phyloP scores from a whole-genome alignment of 192 early-diverging fungal genomes.

The Funneliformis mosseae region DNA sequence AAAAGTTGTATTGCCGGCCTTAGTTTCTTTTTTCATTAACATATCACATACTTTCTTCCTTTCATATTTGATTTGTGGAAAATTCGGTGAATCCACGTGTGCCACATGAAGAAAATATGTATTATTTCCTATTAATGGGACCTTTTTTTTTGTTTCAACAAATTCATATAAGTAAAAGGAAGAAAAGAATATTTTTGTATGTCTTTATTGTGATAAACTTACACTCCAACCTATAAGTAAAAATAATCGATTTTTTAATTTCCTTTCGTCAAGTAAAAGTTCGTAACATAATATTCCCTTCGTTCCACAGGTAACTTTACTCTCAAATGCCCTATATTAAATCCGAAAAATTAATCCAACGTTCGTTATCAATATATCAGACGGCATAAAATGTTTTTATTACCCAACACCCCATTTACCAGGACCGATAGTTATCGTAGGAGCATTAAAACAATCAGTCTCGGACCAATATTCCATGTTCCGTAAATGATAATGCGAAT shows the following conservation, averaged over 20 bases:
- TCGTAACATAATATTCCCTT: constrained; percentile 5
- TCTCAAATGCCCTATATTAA: constrained; percentile 10
- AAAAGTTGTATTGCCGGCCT: background rate
- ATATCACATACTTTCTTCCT: background rate
- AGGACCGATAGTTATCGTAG: constrained; percentile 1
- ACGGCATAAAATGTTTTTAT: background rate
- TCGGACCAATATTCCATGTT: constrained; percentile 24
- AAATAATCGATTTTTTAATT: constrained; percentile 6
- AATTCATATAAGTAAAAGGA: background rate
- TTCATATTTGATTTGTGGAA: background rate
- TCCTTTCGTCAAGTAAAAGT: background rate
- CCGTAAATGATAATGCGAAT: background rate
- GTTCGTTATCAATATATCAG: no score
- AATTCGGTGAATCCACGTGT: background rate
- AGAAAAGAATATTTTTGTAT: background rate
- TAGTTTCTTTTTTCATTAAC: background rate
- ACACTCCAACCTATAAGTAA: constrained; percentile 18
- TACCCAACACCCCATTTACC: constrained; percentile 24
- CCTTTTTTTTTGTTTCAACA: background rate
- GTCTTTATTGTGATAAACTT: background rate
- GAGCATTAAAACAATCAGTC: constrained; percentile 23
- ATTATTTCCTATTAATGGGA: constrained; percentile 4
- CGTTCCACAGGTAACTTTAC: constrained; percentile 5
- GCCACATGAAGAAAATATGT: background rate
- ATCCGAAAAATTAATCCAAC: background rate